Conservation (phyloP, 2,329 filamentous ascomycete species). For the Parastagonospora avenae region DNA sequence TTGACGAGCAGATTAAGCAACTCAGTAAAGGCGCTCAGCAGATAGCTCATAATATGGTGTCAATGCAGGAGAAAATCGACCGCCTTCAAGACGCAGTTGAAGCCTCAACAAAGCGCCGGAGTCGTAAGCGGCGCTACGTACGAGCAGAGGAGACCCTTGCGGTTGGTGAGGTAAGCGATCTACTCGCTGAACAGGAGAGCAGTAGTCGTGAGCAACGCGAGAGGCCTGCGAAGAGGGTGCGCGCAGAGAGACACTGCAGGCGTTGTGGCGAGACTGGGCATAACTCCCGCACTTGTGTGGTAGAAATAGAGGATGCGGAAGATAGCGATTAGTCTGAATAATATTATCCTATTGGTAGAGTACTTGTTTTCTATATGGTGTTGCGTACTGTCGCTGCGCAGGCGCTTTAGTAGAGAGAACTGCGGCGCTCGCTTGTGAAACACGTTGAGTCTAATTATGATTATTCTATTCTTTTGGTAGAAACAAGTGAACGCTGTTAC, state of each 20-base stretch:
- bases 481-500: too few relatives aligned
- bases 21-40: slow-evolving; percentile 10
- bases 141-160: slow-evolving; percentile 1
- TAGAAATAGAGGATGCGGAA: slow-evolving; percentile 8
- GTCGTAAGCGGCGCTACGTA: slow-evolving; percentile 1
- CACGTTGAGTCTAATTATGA: too few relatives aligned
- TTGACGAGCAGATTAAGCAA: slow-evolving; percentile 8
- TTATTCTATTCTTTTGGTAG: too few relatives aligned
- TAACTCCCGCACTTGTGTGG: slow-evolving; percentile 9
- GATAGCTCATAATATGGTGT: slow-evolving; percentile 11
- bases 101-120: background rate
- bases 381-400: too few relatives aligned
- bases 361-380: too few relatives aligned
- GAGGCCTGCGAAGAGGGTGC: slow-evolving; percentile 10
- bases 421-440: too few relatives aligned
- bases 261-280: slow-evolving; percentile 13
- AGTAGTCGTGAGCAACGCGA: slow-evolving; percentile 1
- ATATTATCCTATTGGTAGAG: too few relatives aligned
- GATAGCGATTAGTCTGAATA: slow-evolving; percentile 6
- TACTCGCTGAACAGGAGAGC: slow-evolving; percentile 8
- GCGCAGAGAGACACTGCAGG: slow-evolving; percentile 7
- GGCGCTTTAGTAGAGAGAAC: too few relatives aligned
- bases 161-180: slow-evolving; percentile 1
- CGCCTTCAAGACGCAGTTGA: background rate
- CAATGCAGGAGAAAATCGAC: background rate